Conservation (phyloP, 495 filamentous ascomycete species). For the Hypomontagnella monticulosa region DNA sequence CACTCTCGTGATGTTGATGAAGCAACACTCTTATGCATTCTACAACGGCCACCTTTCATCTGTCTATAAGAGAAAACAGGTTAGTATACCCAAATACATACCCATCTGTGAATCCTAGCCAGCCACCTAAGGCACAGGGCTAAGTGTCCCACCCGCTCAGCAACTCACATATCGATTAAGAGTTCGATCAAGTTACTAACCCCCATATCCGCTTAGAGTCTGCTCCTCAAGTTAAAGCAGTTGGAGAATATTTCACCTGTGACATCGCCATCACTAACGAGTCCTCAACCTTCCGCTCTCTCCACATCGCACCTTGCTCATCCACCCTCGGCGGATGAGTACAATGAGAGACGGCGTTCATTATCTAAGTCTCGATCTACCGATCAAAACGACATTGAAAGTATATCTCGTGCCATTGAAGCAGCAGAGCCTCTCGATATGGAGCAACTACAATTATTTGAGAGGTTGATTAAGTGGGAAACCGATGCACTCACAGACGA, state of each 20-base stretch:
- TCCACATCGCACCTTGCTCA: slow-evolving; percentile 51
- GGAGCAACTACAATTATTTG: slow-evolving; percentile 67
- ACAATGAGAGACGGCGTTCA: slow-evolving; percentile 56
- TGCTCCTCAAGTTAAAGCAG: slow-evolving; percentile 49
- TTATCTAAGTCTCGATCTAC: slow-evolving; percentile 45
- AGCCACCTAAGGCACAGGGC: not conserved
- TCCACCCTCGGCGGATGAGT: slow-evolving; percentile 49
- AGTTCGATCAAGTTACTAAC: not conserved
- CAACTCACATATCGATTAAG: too few relatives aligned
- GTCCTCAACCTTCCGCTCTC: slow-evolving; percentile 46
- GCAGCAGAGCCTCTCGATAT: slow-evolving; percentile 64
- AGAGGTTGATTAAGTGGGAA: slow-evolving; percentile 68
- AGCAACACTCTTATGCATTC: slow-evolving; percentile 78
- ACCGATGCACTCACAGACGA: slow-evolving; percentile 69
- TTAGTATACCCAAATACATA: slow-evolving; percentile 8
- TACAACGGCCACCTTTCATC: slow-evolving; percentile 79
- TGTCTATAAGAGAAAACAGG: slow-evolving; percentile 59
- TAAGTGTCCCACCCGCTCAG: too few relatives aligned
- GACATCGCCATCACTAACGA: slow-evolving; percentile 49
- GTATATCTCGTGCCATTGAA: slow-evolving; percentile 64
- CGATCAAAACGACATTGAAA: slow-evolving; percentile 59
- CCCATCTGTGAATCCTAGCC: not conserved
- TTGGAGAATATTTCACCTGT: slow-evolving; percentile 48
- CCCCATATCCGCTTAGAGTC: slow-evolving; percentile 4
- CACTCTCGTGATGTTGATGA: slow-evolving; percentile 77